Evolutionary conservation across 306 rosid species (phyloP), one percentile per base, ranked within the genome.

Genomic region (Lupinus albus): DNA sequence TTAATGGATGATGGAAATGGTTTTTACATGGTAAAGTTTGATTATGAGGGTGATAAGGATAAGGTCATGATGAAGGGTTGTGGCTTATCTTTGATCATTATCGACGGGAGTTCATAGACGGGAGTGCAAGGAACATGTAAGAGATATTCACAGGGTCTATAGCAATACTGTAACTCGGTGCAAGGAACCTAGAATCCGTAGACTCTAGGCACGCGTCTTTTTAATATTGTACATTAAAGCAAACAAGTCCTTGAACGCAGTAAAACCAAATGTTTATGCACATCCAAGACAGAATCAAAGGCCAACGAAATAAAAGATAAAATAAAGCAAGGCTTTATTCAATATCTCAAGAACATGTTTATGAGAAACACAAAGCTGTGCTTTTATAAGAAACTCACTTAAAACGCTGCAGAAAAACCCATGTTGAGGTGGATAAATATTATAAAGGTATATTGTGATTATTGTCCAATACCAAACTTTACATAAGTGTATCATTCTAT

Each of bases 271-370:
- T 20, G 56, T 59, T 47, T 11, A 51, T 14, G 57, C 3, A n/a
- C 49, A 61, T 18, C 47, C 58, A 64, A 42, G 61, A 30, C 25
- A 49, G 18, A 49, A 59, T 58, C 56, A 50, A 59, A 67, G 60
- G 17, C 25, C 21, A 52, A 1, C 8, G 2, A 38, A 38, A 38
- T 60, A 50, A 51, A 15, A 39, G 54, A 68, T 42, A 76, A 61
- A 51, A 56, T 8, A 76, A 68, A 20, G 49, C 18, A 45, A 10
- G 5, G 7, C 0, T 63, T 35, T n/a, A 53, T 51, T 39, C 7
- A 13, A 73, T 30, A 66, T 49, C 41, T 42, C 47, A 65, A 74
- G 18, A 18, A 45, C 17, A 36, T 38, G 46, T 46, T 14, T 8
- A 35, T 33, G 76, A 61, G 35, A 63, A 64, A 38, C 18, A 45